Evolutionary conservation across 305 asterid species (phyloP).

Genomic region (Solanum chacoense): DNA sequence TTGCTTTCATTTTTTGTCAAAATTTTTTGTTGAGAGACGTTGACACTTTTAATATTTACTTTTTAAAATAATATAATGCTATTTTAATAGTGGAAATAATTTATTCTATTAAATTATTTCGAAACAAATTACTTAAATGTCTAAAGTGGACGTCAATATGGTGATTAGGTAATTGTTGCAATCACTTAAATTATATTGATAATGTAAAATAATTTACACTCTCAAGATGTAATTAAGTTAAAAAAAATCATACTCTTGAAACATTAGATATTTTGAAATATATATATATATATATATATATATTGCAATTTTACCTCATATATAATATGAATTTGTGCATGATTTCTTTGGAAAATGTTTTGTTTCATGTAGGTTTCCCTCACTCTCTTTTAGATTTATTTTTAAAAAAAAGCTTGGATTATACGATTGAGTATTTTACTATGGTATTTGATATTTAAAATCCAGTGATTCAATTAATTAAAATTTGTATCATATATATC

Average conservation of each 20-base stretch:
- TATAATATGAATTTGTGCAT: background rate
- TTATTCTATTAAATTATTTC: background rate
- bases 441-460: no score
- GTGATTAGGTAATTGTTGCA: background rate
- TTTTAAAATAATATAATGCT: background rate
- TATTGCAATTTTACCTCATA: background rate
- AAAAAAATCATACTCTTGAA: background rate
- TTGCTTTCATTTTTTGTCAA: background rate
- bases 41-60: background rate
- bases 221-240: background rate
- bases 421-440: background rate
- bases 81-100: background rate
- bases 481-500: background rate
- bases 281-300: background rate
- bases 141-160: background rate
- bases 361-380: background rate
- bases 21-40: background rate
- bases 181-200: background rate
- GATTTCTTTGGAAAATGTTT: background rate
- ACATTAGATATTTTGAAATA: background rate
- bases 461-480: background rate
- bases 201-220: background rate
- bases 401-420: no score
- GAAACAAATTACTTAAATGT: background rate
- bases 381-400: background rate